Percentiles rank a stretch among this genome's conserved stretches.
phyloP scores from a whole-genome alignment of 805 yeast genomes.

The Kluyveromyces starmeri region DNA sequence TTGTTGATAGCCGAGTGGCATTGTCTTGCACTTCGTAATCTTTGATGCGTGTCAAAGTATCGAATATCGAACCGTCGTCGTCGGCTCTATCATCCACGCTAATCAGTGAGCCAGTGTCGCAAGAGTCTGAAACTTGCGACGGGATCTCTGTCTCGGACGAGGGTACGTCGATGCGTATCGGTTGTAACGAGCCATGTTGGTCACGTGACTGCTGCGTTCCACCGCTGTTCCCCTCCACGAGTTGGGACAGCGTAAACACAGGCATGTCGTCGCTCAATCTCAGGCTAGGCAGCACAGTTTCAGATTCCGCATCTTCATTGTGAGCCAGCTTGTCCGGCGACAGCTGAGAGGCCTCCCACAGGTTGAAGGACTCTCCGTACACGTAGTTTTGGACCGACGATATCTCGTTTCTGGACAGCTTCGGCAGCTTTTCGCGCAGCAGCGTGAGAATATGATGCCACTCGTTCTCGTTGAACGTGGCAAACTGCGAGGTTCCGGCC shows the following conservation, averaged over 20 bases:
- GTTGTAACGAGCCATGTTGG: neutral
- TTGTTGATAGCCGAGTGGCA: neutral
- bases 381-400: slow-evolving; percentile 17
- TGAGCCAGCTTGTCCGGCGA: slow-evolving; percentile 7
- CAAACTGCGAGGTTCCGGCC: slow-evolving; percentile 8
- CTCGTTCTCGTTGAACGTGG: slow-evolving; percentile 24
- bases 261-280: neutral
- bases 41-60: neutral
- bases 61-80: neutral
- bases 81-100: slow-evolving; percentile 1
- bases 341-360: slow-evolving; percentile 10
- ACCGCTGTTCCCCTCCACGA: slow-evolving; percentile 8
- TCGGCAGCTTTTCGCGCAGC: slow-evolving; percentile 18
- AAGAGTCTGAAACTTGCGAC: slow-evolving; percentile 6
- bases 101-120: slow-evolving; percentile 6
- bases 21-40: no score
- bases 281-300: slow-evolving; percentile 3
- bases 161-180: neutral
- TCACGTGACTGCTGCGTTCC: slow-evolving; percentile 18
- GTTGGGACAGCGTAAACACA: slow-evolving; percentile 4
- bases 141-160: slow-evolving; percentile 3
- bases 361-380: slow-evolving; percentile 14
- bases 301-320: slow-evolving; percentile 2
- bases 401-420: slow-evolving; percentile 14
- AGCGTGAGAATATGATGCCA: slow-evolving; percentile 18